Conservation (phyloP, 768 basidiomycete genomes). For the Naganishia vishniacii region DNA sequence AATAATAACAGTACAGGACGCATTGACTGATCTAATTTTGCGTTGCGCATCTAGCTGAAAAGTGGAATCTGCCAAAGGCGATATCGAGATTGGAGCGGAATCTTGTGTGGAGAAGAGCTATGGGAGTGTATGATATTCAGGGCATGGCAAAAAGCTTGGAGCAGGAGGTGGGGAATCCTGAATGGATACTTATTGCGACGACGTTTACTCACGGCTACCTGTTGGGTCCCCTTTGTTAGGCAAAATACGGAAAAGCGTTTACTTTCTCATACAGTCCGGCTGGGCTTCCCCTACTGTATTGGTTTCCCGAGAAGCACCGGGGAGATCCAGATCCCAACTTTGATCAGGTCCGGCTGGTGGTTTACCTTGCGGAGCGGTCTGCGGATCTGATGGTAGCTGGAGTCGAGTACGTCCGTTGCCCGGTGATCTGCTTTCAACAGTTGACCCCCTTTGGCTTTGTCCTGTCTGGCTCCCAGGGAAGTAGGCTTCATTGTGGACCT, state of each 20-base stretch:
- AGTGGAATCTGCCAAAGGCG: constrained; percentile 33
- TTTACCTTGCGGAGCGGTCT: constrained; percentile 44
- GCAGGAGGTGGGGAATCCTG: constrained; percentile 33
- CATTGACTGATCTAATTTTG: too few species aligned
- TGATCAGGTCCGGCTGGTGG: constrained; percentile 28
- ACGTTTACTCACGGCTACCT: too few species aligned
- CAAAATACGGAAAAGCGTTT: constrained; percentile 31
- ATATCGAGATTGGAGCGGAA: constrained; percentile 37
- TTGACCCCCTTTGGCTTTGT: neutral
- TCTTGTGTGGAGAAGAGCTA: constrained; percentile 40
- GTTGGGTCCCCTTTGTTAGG: neutral
- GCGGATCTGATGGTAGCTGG: constrained; percentile 43
- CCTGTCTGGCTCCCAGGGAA: constrained; percentile 12
- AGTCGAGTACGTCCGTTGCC: constrained; percentile 27
- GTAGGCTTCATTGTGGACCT: constrained; percentile 41
- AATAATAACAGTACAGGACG: neutral
- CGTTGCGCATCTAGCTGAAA: constrained; percentile 32
- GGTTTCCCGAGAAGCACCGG: constrained; percentile 7
- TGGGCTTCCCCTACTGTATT: constrained; percentile 17
- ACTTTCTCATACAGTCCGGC: constrained; percentile 31
- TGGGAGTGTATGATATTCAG: constrained; percentile 38
- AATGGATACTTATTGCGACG: neutral
- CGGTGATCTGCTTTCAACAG: neutral
- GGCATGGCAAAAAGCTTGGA: constrained; percentile 36
- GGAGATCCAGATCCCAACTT: constrained; percentile 15